Evolutionary conservation across 2,329 filamentous ascomycete species (phyloP), one percentile per base, ranked within the genome.

Genomic region (Sarocladiaceae sp.): DNA sequence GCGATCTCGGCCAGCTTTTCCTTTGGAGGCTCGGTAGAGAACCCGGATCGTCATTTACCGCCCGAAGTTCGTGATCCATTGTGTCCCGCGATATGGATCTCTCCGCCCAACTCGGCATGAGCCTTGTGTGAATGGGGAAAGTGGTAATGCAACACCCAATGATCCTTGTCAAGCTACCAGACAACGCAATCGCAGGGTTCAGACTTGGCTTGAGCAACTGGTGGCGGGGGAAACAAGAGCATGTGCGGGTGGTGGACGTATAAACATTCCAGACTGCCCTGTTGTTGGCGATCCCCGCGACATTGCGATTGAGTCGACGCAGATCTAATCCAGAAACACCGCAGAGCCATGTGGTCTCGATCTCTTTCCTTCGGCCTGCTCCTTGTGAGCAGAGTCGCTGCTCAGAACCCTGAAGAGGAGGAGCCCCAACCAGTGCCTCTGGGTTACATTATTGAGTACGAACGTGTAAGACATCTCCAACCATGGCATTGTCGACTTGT

Each of bases 381-480:
- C 34, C 16, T 39, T 15, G 34, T 24, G 34, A 39, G 34, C 34
- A 21, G 34, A 4, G 19, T 15, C 4, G 19, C 20, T 24, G 34
- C 34, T 21, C 16, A 24, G 10, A 21, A 19, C 6, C 34, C 34
- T n/a, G 34, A 24, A n/a, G 19, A 39, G 7, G 34, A 39, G 9
- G 19, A n/a, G 10, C 4, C 34, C 9, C 20, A 23, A 7, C 21
- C 34, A 5, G 21, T 23, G 4, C 21, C 34, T n/a, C 34, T 26
- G 11, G 21, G 21, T 4, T 39, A 39, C 20, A 39, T 39, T 16
- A 39, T 39, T n/a, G 34, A 39, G 20, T 39, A 39, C 34, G 34
- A 39, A 15, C 34, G 19, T 39, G 34, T 39, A 39, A 39, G 34
- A 10, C 7, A 23, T 13, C 21, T 20, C 7, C 23, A 24, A 9